phyloP scores from a whole-genome alignment of 1,139 yeast genomes.

The Blastobotrys malaysiensis region DNA sequence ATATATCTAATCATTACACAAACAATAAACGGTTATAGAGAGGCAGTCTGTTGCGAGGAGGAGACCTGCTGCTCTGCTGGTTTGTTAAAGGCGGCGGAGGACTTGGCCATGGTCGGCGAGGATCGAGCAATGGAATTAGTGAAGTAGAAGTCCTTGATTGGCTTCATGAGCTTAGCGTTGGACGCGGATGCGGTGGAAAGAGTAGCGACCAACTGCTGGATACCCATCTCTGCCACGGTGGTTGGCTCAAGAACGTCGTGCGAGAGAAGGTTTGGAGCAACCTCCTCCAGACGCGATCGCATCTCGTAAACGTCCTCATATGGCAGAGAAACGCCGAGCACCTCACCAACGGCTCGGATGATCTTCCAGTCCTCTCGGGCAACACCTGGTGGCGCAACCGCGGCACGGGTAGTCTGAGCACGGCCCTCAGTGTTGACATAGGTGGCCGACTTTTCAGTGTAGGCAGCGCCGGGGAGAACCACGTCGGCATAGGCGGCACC shows the following conservation, averaged over 20 bases:
- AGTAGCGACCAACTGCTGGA: conserved; percentile 40
- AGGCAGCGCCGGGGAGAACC: conserved; percentile 81
- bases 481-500: conserved; percentile 91
- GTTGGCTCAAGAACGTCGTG: conserved; percentile 70
- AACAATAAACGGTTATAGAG: conserved; percentile 2
- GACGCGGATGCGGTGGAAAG: conserved; percentile 39
- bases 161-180: conserved; percentile 51
- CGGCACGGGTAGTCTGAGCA: conserved; percentile 80
- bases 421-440: conserved; percentile 90
- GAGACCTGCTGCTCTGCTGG: not conserved
- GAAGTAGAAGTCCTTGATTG: conserved; percentile 78
- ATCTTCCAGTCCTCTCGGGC: conserved; percentile 95
- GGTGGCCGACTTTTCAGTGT: conserved; percentile 85
- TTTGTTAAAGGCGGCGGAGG: conserved; percentile 38
- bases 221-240: conserved; percentile 55
- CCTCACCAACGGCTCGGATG: conserved; percentile 77
- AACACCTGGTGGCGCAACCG: conserved; percentile 84
- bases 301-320: conserved; percentile 70
- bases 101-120: conserved; percentile 87
- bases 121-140: conserved; percentile 85
- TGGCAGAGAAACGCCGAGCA: conserved; percentile 64
- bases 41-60: conserved; percentile 2
- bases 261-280: conserved; percentile 77
- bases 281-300: conserved; percentile 65
- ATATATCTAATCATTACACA: not conserved